Evolutionary conservation across 2,329 filamentous ascomycete genomes (phyloP).

Genomic region (Aureobasidium subglaciale): DNA sequence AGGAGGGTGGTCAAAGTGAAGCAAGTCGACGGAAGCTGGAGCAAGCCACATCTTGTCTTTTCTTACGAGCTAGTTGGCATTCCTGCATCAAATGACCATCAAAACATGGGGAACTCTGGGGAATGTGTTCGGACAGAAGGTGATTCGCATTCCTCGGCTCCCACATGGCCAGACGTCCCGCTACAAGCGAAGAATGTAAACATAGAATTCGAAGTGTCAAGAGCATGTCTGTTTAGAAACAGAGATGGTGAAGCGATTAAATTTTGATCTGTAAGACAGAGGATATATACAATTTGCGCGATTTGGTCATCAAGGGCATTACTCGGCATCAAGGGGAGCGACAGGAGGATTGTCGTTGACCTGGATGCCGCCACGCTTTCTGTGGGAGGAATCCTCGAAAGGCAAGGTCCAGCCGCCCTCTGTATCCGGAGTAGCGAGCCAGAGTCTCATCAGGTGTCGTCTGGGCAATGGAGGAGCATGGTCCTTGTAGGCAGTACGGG

Average conservation of each 20-base stretch:
- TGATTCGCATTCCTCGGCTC: neutral
- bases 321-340: conserved; percentile 72
- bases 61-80: neutral
- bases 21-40: neutral
- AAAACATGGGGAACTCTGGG: conserved; percentile 9
- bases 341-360: conserved; percentile 72
- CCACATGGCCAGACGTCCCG: neutral
- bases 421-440: conserved; percentile 72
- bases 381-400: conserved; percentile 72
- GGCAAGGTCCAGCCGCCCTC: conserved; percentile 84
- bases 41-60: conserved; percentile 10
- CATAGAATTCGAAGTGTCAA: neutral
- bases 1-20: neutral
- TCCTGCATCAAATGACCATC: neutral
- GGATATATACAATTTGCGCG: neutral
- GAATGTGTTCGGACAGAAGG: neutral
- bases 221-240: neutral
- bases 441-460: conserved; percentile 74
- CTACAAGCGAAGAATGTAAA: neutral
- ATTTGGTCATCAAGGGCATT: conserved; percentile 21
- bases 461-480: conserved; percentile 60
- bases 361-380: conserved; percentile 84
- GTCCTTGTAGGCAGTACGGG: conserved; percentile 72
- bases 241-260: neutral
- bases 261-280: neutral